Conservation (phyloP, 2,329 filamentous ascomycete genomes). For the Calycina herbarum region DNA sequence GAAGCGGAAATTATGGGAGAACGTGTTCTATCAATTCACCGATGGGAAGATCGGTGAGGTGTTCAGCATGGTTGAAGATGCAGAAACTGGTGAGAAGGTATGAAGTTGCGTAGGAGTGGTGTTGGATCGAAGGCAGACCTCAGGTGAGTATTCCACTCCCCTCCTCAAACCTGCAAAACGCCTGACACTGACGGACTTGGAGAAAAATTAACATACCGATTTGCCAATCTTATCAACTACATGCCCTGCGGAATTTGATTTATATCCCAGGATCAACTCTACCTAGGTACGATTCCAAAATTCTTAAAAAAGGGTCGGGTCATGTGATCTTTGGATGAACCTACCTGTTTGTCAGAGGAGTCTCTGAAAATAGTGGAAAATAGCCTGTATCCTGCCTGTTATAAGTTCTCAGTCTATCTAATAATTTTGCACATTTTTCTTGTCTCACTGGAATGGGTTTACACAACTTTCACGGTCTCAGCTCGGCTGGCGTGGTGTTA, state of each 20-base stretch:
- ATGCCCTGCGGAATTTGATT: background rate
- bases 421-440: too few species aligned
- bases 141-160: background rate
- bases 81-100: background rate
- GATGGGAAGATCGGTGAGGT: background rate
- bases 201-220: background rate
- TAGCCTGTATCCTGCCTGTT: too few species aligned
- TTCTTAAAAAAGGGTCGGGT: background rate
- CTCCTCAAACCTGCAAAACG: background rate
- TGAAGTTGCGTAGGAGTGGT: background rate
- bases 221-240: background rate
- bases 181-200: background rate
- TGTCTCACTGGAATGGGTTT: too few species aligned
- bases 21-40: background rate
- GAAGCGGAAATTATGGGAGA: background rate
- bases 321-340: background rate
- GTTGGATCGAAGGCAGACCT: background rate
- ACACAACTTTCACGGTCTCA: too few species aligned
- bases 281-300: background rate
- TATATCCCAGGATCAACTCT: too few species aligned
- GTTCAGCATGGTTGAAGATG: background rate
- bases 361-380: too few species aligned
- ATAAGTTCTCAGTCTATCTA: too few species aligned
- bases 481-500: too few species aligned
- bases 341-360: background rate